Evolutionary conservation across 257 asterid genomes (phyloP), one percentile per base, ranked within the genome.

Genomic region (Plantago elongata): DNA sequence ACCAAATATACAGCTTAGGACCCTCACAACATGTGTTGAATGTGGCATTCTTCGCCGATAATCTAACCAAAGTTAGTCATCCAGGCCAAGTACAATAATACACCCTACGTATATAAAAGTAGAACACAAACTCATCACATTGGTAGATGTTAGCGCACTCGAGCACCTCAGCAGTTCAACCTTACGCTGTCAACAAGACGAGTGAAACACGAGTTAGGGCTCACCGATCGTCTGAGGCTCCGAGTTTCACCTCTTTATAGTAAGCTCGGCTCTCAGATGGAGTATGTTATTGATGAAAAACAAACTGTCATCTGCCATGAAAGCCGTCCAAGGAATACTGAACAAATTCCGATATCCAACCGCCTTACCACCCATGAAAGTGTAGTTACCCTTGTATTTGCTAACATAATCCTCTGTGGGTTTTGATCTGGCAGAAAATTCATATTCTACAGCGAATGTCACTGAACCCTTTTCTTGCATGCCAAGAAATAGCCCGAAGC

Each of bases 401-500:
- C 86, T 81, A 54, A 70, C 68, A 43, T 74, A 88, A 22, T 84
- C 85, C 69, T 82, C 88, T 0, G 64, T 54, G 0, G 91, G 85
- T 60, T 73, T 85, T 17, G 72, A 70, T 66, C 94, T 75, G 13
- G 83, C 76, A 5, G 95, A 81, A 68, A 85, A 83, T 80, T 90
- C 91, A 12, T 80, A 83, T 64, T 88, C 96, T 1, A 91, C 96
- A 0, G 84, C 74, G 51, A 80, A 77, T 0, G 85, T 57, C 0
- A 70, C 88, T 0, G 81, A 69, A 5, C 89, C 91, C 77, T 80
- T 83, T 72, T 83, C 91, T 57, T 82, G 91, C 96, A 84, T 88
- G 0, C 95, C 90, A 61, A 91, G 62, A 66, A 88, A 91, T 27
- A 91, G 80, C 63, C 96, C 96, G 17, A 91, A 91, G 63, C 92